Evolutionary conservation across 2,329 filamentous ascomycete species (phyloP), one percentile per base, ranked within the genome.

Genomic region (Sarocladium kiliense): DNA sequence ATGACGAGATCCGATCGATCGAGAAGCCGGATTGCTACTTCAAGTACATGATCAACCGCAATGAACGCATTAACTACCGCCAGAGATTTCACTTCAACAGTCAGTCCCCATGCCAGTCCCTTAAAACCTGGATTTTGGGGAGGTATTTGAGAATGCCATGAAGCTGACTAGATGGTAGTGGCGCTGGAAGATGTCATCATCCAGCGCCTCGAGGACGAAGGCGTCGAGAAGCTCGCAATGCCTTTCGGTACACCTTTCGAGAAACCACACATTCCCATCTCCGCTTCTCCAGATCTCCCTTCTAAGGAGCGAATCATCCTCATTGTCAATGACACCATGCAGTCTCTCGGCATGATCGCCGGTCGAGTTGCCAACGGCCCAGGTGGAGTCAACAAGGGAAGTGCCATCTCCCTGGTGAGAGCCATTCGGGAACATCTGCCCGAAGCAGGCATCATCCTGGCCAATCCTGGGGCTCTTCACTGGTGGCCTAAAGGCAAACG

Each of bases 11-110:
- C 58, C 85, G 88, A 49, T 85, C 78, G 58, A 86, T 89, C 55
- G 74, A 80, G 21, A 74, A 90, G 34, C 85, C 87, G 0, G 78
- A 86, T 26, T 75, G 80, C 60, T 86, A 85, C 65, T 96, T 90
- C 75, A 81, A 89, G 61, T 96, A 80, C 76, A 86, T 84, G 66
- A 70, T 88, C 54, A 87, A 81, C 66, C 85, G 82, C 62, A 91
- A 91, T 68, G 75, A 81, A n/a, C 85, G 91, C 36, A 79, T 87
- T 71, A 96, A 96, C 67, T 80, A 87, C 39, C 77, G 87, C 19
- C 89, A 91, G 63, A 80, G 86, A 18, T 88, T 88, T 60, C 77
- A 85, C 37, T 84, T 96, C 70, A 87, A 95, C 63, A 72, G 90
- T 89, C 67, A 61, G 75, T 68, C n/a, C n/a, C n/a, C n/a, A n/a